Percentiles rank a stretch among this genome's conserved stretches.
Evolutionary conservation across 768 basidiomycete species (phyloP).

Genomic region (Dioszegia crocea): DNA sequence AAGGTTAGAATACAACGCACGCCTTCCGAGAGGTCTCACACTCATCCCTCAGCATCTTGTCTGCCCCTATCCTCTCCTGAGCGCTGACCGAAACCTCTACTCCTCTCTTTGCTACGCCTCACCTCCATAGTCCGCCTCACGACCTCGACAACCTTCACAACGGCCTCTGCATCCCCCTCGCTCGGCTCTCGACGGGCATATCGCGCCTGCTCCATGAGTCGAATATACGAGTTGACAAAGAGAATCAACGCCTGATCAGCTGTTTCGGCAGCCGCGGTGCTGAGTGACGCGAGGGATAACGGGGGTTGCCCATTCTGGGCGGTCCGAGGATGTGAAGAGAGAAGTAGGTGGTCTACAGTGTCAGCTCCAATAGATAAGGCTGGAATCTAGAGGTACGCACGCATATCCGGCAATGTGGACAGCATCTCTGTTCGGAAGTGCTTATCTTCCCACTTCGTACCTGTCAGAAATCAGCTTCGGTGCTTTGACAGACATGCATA

Average conservation of each 20-base stretch:
- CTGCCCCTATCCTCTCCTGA: too few species aligned
- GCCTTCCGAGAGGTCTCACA: background rate
- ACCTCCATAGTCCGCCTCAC: slow-evolving; percentile 32
- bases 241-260: slow-evolving; percentile 27
- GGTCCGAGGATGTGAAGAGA: slow-evolving; percentile 16
- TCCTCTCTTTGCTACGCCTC: background rate
- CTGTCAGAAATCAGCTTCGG: slow-evolving; percentile 10
- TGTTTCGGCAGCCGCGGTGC: slow-evolving; percentile 11
- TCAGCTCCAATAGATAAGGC: too few species aligned
- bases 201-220: slow-evolving; percentile 35
- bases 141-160: slow-evolving; percentile 41
- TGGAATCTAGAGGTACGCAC: too few species aligned
- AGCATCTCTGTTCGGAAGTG: slow-evolving; percentile 35
- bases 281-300: slow-evolving; percentile 20
- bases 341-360: background rate
- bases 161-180: slow-evolving; percentile 40
- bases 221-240: slow-evolving; percentile 32
- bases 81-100: background rate
- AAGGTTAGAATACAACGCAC: background rate
- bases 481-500: background rate
- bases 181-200: slow-evolving; percentile 41
- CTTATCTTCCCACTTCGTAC: slow-evolving; percentile 37
- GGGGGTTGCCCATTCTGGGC: slow-evolving; percentile 12
- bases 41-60: background rate
- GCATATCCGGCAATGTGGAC: slow-evolving; percentile 25